These are phyloP conservation scores for Cylindrodendrum hubeiense DNA, from an alignment of 2,329 filamentous ascomycete species.

Conservation along the genomic window DNA sequence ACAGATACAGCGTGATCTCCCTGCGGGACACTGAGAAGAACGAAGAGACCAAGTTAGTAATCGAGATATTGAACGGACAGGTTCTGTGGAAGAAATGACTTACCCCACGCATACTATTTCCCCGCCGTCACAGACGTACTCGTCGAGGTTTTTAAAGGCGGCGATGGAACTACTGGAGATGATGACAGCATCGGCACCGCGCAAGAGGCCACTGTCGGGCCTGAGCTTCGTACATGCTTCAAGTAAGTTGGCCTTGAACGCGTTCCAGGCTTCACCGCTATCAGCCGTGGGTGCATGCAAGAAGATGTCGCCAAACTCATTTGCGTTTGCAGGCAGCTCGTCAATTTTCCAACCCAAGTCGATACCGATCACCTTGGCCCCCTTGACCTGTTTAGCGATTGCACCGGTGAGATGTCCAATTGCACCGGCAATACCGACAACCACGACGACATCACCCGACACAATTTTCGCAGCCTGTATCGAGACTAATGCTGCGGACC, in stretches of 20 bases:
- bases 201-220: no score
- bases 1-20: neutral
- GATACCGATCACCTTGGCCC: neutral
- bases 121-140: constrained; percentile 7
- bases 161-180: neutral
- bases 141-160: neutral
- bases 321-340: neutral
- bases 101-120: constrained; percentile 10
- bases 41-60: neutral
- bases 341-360: neutral
- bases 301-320: neutral
- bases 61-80: no score
- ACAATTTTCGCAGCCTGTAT: neutral
- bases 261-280: neutral
- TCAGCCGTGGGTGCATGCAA: neutral
- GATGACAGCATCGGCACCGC: neutral
- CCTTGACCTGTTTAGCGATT: neutral
- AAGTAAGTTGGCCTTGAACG: neutral
- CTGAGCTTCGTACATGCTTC: neutral
- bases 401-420: constrained; percentile 2
- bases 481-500: neutral
- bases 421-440: neutral
- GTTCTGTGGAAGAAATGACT: neutral
- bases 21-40: neutral
- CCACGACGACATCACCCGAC: neutral